Base-by-base conservation (phyloP, 2,329 filamentous ascomycete genomes). In the Diplodia intermedia region DNA sequence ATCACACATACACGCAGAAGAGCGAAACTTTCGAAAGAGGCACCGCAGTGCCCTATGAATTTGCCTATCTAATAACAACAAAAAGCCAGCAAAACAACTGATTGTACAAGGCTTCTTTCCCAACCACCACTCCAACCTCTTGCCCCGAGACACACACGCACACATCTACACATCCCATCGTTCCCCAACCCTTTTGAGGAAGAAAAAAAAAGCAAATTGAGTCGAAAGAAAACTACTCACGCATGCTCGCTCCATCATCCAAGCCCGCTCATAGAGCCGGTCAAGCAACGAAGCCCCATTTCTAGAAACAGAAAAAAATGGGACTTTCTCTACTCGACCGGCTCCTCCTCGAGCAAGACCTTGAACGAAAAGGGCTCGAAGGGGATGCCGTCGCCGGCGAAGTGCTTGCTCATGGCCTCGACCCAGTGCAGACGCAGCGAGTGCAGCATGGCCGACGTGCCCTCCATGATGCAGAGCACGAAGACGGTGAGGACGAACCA, bases 351-450 rank as follows among this genome's bases (percentile, higher is more conserved):
- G 72, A 97, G 81, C 77, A 97, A 82, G 43, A 87, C 85, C 82
- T 90, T 89, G 80, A 97, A 97, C 71, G 91, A 95, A 78, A 97
- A 97, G 4, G 94, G 94, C 76, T 90, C 85, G 80, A 97, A 97
- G 1, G 93, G 86, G 80, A 93, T 75, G 70, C 94, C 94, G 69
- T 92, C 91, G 75, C 95, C 95, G 78, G 97, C 90, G 80, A 96
- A 96, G 84, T 97, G 94, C 84, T 97, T 97, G 82, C 92, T 96
- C 89, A 97, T 97, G 20, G 94, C 94, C 81, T 97, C 94, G 71
- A 97, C 94, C 94, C 94, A 97, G 74, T 97, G 94, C 76, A 97
- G 83, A 85, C 94, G 88, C 73, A 97, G 86, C 69, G 90, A 92
- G 83, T 97, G 93, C 82, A 97, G 85, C 94, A 97, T 97, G 74